Percentiles rank a stretch among this genome's conserved stretches.
phyloP scores from a whole-genome alignment of 805 yeast species.

The Hanseniaspora nectarophila region DNA sequence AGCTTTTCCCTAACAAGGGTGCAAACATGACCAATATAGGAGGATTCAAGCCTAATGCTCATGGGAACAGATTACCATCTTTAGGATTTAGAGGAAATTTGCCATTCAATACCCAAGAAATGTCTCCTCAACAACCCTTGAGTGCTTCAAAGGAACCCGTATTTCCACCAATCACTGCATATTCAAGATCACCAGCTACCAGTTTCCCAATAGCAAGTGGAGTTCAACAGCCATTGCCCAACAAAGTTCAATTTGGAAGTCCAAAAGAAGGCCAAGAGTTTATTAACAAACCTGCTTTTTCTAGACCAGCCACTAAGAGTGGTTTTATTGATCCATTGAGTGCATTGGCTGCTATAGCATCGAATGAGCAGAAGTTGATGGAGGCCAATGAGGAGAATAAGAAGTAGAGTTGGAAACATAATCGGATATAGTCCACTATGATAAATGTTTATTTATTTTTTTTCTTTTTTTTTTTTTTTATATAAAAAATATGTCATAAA shows the following conservation, averaged over 20 bases:
- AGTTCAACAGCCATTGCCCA: background rate
- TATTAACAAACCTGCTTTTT: background rate
- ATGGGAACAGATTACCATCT: constrained; percentile 6
- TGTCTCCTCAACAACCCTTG: background rate
- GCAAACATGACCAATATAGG: background rate
- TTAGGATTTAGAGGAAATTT: background rate
- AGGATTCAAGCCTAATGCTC: background rate
- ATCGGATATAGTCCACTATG: too few relatives aligned
- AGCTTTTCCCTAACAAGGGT: constrained; percentile 1
- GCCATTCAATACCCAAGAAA: background rate
- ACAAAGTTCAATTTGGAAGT: too few relatives aligned
- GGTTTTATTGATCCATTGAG: constrained; percentile 26
- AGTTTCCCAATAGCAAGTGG: background rate
- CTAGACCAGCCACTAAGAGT: background rate
- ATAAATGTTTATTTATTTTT: too few relatives aligned
- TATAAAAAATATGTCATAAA: too few relatives aligned
- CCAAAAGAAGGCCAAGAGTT: too few relatives aligned
- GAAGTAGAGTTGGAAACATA: too few relatives aligned
- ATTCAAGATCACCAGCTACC: background rate
- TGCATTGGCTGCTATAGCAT: constrained; percentile 31
- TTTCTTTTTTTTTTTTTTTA: too few relatives aligned
- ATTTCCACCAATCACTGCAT: background rate
- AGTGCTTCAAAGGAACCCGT: background rate
- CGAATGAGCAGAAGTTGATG: constrained; percentile 20
- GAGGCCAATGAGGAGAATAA: constrained; percentile 8